Percentiles rank a stretch among this genome's conserved stretches.
Conservation (phyloP, 345 rosid genomes). For the Pseudoturritis turrita region DNA sequence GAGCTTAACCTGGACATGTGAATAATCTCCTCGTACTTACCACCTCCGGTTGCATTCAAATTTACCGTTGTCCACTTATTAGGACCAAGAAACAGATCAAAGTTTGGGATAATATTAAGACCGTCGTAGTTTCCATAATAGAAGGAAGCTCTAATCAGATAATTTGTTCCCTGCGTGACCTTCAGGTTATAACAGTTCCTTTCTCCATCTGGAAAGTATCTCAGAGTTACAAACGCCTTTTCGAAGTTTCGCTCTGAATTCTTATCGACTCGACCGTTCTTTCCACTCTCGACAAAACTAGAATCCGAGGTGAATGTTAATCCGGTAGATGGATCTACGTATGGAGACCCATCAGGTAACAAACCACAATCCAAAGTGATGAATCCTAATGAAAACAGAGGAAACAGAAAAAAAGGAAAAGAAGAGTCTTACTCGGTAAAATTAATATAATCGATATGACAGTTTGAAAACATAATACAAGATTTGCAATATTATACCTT, state of each 20-base stretch:
- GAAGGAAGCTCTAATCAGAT: slow-evolving; percentile 33
- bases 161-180: slow-evolving; percentile 17
- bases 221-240: not conserved
- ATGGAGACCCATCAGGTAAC: not conserved
- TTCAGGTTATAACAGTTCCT: slow-evolving; percentile 33
- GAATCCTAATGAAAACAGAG: slow-evolving; percentile 20
- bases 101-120: slow-evolving; percentile 1
- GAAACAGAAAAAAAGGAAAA: not conserved
- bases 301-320: slow-evolving; percentile 33
- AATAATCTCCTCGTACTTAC: slow-evolving; percentile 23
- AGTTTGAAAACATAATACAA: not conserved
- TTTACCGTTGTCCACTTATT: slow-evolving; percentile 29
- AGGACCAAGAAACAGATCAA: slow-evolving; percentile 28
- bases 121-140: slow-evolving; percentile 33
- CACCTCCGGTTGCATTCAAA: not conserved
- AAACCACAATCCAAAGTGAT: slow-evolving; percentile 37
- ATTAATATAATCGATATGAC: not conserved
- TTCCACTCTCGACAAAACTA: slow-evolving; percentile 2
- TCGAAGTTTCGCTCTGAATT: not conserved
- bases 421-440: not conserved
- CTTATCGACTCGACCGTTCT: not conserved
- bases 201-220: slow-evolving; percentile 37
- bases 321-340: slow-evolving; percentile 10
- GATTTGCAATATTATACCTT: slow-evolving; percentile 15
- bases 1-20: not conserved